Base-by-base conservation (phyloP, 371 early-diverging fungal species). In the Mucor indicus region DNA sequence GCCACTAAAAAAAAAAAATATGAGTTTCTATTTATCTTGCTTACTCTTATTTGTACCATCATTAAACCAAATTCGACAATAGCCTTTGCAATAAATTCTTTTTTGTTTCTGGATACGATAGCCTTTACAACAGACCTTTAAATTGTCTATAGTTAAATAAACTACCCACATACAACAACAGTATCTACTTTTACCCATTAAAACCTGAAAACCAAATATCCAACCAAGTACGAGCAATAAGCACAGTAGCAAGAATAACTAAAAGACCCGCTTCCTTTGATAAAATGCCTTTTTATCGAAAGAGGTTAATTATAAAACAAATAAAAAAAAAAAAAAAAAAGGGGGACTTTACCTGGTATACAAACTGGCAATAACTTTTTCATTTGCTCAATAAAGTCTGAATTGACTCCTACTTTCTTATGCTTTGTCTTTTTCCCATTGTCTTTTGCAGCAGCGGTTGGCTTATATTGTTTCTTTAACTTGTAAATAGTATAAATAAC, bases 331-430 rank as follows among this genome's bases (percentile, higher is more conserved):
- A 11, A 38, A 22, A 8, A 38, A 41, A 31, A 17, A 27, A 35
- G 13, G 19, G 29, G 4, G 23, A 33, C 2, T 7, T 31, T 63
- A 68, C 78, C 84, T 25, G 89, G 91, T 29, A 88, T 74, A 39
- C 78, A 83, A 40, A 90, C 85, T 7, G 81, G 83, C 44, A 86
- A 57, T 25, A 95, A 67, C 55, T 82, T 83, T 51, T 78, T 79
- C 70, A 95, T 80, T 52, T 94, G 88, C 35, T 85, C 90, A 16
- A 90, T 46, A 56, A 91, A 91, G 22, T 73, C 74, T 9, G 78
- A 60, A 60, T 86, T 81, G 22, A 86, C 85, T 17, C 87, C 87
- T 15, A 86, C 83, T 40, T 57, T 55, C 22, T 53, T 53, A n/a
- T 58, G 57, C 27, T 53, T 57, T 19, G 57, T 57, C 21, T 67